Conservation (phyloP, 2,329 filamentous ascomycete genomes). For the Bipolaris cookei region DNA sequence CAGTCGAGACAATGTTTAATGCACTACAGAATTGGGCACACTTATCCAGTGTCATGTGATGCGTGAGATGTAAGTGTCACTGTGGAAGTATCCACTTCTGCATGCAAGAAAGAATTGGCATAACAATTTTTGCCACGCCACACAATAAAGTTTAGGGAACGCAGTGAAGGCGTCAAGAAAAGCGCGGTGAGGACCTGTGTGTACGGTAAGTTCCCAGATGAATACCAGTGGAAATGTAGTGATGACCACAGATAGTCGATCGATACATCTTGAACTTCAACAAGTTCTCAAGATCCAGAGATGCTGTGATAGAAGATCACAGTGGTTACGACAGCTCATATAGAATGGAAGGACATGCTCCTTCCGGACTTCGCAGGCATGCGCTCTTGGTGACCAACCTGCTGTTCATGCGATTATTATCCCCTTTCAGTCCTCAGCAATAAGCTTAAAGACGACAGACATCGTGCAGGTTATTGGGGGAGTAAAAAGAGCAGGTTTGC, state of each 20-base stretch:
- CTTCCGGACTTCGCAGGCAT: background rate
- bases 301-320: background rate
- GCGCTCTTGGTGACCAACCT: background rate
- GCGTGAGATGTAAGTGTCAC: background rate
- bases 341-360: background rate
- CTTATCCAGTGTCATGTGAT: background rate
- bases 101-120: background rate
- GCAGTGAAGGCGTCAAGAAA: background rate
- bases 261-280: background rate
- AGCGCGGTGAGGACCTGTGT: background rate
- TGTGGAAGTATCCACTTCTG: background rate
- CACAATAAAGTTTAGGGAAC: background rate
- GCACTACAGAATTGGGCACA: background rate
- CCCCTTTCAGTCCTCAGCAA: conserved; percentile 1
- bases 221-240: background rate
- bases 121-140: background rate
- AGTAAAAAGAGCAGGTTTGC: conserved; percentile 1
- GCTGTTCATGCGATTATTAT: background rate
- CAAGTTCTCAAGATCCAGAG: background rate
- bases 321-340: background rate
- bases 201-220: background rate
- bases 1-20: background rate
- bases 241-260: background rate
- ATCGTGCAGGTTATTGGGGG: conserved; percentile 6
- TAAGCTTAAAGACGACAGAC: conserved; percentile 25